These are phyloP conservation scores for Myriangium duriaei DNA, from an alignment of 2,329 filamentous ascomycete species.

Conservation along the genomic window DNA sequence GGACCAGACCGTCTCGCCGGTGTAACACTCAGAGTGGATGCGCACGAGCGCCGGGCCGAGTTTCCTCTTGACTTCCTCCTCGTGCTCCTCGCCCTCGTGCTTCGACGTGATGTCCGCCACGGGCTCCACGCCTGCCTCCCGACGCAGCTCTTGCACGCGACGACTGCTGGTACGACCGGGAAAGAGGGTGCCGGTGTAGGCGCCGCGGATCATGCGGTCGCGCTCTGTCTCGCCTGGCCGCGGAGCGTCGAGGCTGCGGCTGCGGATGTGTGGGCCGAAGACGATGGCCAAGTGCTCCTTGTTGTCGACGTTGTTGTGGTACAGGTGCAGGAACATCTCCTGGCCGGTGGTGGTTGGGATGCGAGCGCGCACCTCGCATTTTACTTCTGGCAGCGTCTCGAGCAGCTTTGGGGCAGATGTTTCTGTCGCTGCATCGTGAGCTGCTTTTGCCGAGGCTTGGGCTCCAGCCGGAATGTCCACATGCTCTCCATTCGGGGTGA, in stretches of 20 bases:
- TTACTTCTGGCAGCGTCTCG: constrained; percentile 66
- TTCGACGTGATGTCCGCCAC: constrained; percentile 7
- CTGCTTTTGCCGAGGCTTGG: constrained; percentile 21
- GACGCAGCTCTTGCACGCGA: constrained; percentile 43
- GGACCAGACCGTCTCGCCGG: constrained; percentile 96
- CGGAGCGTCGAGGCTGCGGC: constrained; percentile 55
- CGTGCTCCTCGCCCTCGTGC: not conserved
- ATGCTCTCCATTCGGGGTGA: constrained; percentile 23
- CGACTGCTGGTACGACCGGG: constrained; percentile 67
- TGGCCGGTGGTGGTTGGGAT: constrained; percentile 86
- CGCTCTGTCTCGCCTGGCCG: constrained; percentile 70
- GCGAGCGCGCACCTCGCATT: constrained; percentile 84
- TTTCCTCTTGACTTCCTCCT: constrained; percentile 4
- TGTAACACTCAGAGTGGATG: constrained; percentile 98
- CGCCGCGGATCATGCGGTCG: constrained; percentile 86
- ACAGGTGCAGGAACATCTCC: constrained; percentile 95
- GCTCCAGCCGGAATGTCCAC: not conserved
- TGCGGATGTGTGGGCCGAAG: constrained; percentile 75
- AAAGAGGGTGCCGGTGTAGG: constrained; percentile 77
- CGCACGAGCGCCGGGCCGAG: constrained; percentile 60
- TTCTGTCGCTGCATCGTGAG: constrained; percentile 9
- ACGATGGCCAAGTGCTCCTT: constrained; percentile 98
- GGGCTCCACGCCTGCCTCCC: constrained; percentile 25
- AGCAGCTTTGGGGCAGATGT: constrained; percentile 52
- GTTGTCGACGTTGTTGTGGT: constrained; percentile 81